Percentiles rank a stretch among this genome's conserved stretches.
Conservation (phyloP, 2,329 filamentous ascomycete species). For the Beauveria bassiana region DNA sequence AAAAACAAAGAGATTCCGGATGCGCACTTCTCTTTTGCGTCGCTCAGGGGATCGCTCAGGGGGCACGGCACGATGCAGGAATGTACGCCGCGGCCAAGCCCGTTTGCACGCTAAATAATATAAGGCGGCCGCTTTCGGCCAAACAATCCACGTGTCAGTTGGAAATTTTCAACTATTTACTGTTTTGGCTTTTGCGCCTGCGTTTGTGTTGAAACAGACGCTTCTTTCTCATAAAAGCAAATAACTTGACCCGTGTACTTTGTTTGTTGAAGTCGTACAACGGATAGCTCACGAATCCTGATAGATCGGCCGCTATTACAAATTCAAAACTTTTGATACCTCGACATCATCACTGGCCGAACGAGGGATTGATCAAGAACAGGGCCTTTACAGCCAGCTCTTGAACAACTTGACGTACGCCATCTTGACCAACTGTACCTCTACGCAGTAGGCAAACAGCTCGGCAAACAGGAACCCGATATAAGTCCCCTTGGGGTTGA, state of each 20-base stretch:
- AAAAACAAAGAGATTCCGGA: too few relatives aligned
- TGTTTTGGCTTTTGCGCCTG: too few relatives aligned
- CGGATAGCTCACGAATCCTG: neutral
- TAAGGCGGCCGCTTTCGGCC: neutral
- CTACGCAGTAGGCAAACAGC: constrained; percentile 18
- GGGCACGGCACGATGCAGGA: too few relatives aligned
- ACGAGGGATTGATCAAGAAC: too few relatives aligned
- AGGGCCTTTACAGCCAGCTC: constrained; percentile 16
- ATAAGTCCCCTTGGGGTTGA: constrained; percentile 15
- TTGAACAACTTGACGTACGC: constrained; percentile 20
- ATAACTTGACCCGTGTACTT: neutral
- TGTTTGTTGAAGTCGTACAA: neutral
- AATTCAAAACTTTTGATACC: neutral
- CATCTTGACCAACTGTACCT: constrained; percentile 22
- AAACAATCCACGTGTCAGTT: neutral
- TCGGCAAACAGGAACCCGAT: constrained; percentile 19
- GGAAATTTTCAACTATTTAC: neutral
- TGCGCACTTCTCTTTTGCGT: too few relatives aligned
- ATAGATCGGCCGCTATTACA: neutral
- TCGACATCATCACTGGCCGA: too few relatives aligned
- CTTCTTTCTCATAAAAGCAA: neutral
- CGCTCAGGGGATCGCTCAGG: too few relatives aligned
- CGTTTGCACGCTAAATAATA: neutral
- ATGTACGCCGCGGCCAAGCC: too few relatives aligned
- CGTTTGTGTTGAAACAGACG: constrained; percentile 5